Evolutionary conservation across 2,329 filamentous ascomycete genomes (phyloP), one percentile per base, ranked within the genome.

Genomic region (Paradendryphiella salina): DNA sequence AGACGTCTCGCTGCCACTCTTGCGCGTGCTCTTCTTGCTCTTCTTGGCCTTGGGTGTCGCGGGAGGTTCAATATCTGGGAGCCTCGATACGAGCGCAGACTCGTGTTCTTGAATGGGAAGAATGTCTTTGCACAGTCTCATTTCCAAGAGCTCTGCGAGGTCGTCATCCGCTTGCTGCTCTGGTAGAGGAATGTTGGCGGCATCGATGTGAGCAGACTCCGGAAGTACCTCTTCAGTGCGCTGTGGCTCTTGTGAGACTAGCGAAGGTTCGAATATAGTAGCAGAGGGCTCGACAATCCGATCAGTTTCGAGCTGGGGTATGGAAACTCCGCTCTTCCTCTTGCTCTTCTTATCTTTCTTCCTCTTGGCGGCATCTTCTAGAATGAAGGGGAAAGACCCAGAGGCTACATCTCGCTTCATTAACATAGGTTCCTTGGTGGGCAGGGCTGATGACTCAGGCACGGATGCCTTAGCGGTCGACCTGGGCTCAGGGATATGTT

Each of bases 261-360:
- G 8, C 34, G 33, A 32, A n/a, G 35, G 20, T 4, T 38, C 46
- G 6, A 45, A 10, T 17, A 45, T 32, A 18, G 49, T 13, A 9
- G 34, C 21, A 29, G 42, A 39, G 21, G 52, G 15, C 31, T 50
- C 37, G 7, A 23, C 8, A 13, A 15, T 29, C 20, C 33, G 15
- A 4, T 48, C 47, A 11, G 23, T 18, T 28, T 56, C 52, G 20
- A 38, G 20, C 11, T 49, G 47, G 4, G 50, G 54, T 5, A 50
- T 58, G n/a, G 53, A 43, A 5, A 46, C 17, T 23, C 50, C 56
- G 20, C 50, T 64, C 49, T 57, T 60, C 29, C 36, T 50, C 47
- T 63, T 62, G 42, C 29, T 43, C 48, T 64, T 67, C 43, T 64
- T 65, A 37, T 46, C 38, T 36, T 65, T 65, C 46, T 67, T 66